Evolutionary conservation across 2,329 filamentous ascomycete genomes (phyloP), one percentile per base, ranked within the genome.

Genomic region (Beauveria asiatica): DNA sequence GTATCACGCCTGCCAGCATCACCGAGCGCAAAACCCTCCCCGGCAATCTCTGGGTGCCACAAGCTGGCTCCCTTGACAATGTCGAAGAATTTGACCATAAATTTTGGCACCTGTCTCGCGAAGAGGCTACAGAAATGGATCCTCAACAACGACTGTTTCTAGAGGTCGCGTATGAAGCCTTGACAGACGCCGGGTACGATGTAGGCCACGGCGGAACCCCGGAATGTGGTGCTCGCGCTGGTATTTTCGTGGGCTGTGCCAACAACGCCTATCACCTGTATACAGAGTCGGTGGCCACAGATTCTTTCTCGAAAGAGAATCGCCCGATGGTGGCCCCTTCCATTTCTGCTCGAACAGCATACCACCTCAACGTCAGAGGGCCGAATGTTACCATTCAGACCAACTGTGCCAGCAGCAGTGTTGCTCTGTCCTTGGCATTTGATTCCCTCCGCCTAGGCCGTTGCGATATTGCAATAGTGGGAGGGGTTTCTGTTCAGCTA

Each of bases 21-120:
- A 11, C 39, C 2, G 37, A 58, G 9, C 53, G 58, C 3, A n/a
- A 61, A 27, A 61, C 62, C 4, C 41, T 64, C 3, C 48, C 57
- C 13, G 62, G 62, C 7, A 64, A 64, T 30, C 10, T 59, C 19
- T 64, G 62, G 62, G 61, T 64, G 6, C 51, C 61, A 19, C 49
- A 49, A 25, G 63, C 61, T n/a, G 62, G 62, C 5, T 45, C 46
- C 6, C 23, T 49, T 17, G 46, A 49, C 46, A 27, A 30, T 23
- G 23, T 49, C 21, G 62, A 63, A 30, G 42, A 61, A 11, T 63
- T 63, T 57, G 62, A 63, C 33, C 42, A 61, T 37, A 46, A 56
- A 25, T 63, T 63, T 19, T 63, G 62, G 62, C 61, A 63, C 16
- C 55, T 63, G 1, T 51, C 41, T 6, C 54, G 58, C 45, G 62